Base-by-base conservation (phyloP, 768 basidiomycete genomes). In the Trametes villosa region DNA sequence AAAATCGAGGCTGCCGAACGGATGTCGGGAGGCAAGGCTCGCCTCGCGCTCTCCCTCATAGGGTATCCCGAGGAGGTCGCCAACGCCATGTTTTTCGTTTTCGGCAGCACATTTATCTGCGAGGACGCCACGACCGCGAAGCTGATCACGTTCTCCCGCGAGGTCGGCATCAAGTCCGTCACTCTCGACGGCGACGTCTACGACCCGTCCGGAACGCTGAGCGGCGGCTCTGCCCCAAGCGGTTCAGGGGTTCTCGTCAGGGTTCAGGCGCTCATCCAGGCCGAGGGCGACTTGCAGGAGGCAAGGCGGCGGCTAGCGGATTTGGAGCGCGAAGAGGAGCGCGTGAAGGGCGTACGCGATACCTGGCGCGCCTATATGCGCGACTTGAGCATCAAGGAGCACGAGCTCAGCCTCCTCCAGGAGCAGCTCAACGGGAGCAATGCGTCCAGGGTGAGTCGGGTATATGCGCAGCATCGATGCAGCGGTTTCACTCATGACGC, bases 131-230 rank as follows among this genome's bases (percentile, higher is more conserved):
- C 88, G 20, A 81, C 94, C 0, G 97, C 97, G 1, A 93, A 94
- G 70, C 75, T 77, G 0, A 91, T 97, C 42, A 97, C 97, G 0
- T 98, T 98, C 78, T 79, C 86, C 56, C 75, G 70, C 20, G 78
- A 85, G 11, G 81, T 89, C 15, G 79, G 81, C 22, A 86, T 91
- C 49, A 87, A 87, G 51, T 95, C 92, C 11, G 95, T 98, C 47
- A 99, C 97, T 8, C 79, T 97, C 22, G 89, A 93, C 2, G 97
- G 97, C 2, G 97, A 98, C 69, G 86, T 97, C 12, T 98, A 99
- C 72, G 97, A 99, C 63, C 96, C 97, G 2, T 90, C 91, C 9
- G 96, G 96, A 8, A 96, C 92, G 0, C 84, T 99, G 20, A 92
- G 88, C 20, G 97, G 97, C 6, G 97, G 97, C 1, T 85, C 94